These are phyloP conservation scores for Cladosporium austrohemisphaericum DNA, from an alignment of 2,329 filamentous ascomycete species.

Conservation along the genomic window DNA sequence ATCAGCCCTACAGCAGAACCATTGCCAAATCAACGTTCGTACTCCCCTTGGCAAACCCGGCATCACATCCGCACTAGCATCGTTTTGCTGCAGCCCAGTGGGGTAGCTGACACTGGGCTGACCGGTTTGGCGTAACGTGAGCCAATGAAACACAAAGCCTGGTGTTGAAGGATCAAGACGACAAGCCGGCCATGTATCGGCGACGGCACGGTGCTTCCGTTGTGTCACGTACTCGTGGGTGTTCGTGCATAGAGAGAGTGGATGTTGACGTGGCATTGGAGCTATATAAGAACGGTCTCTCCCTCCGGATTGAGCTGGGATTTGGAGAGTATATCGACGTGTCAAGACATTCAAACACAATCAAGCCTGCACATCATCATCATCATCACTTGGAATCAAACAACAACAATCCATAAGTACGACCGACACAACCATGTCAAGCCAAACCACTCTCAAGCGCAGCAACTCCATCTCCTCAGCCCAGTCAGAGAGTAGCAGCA, in stretches of 20 bases:
- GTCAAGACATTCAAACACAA: too few species aligned
- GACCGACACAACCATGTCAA: conserved; percentile 1
- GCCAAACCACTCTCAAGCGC: background rate
- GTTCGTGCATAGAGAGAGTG: conserved; percentile 1
- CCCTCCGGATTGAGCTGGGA: background rate
- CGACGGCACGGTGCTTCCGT: conserved; percentile 13
- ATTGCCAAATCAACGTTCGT: conserved; percentile 12
- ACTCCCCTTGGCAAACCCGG: conserved; percentile 12
- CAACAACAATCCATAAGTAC: background rate
- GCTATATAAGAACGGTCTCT: background rate
- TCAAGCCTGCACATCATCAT: background rate
- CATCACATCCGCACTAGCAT: conserved; percentile 6
- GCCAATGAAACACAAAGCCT: background rate
- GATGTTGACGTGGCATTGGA: background rate
- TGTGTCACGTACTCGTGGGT: background rate
- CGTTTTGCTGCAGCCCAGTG: conserved; percentile 9
- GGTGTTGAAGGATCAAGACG: background rate
- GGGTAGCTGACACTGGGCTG: conserved; percentile 11
- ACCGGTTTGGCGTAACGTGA: conserved; percentile 3
- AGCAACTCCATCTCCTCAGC: background rate
- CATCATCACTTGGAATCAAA: background rate
- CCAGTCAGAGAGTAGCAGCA: conserved; percentile 5
- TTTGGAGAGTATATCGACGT: background rate
- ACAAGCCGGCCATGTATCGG: conserved; percentile 13
- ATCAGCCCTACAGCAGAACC: conserved; percentile 9